Base-by-base conservation (phyloP, 2,329 filamentous ascomycete species). In the Phyllosticta citriasiana region DNA sequence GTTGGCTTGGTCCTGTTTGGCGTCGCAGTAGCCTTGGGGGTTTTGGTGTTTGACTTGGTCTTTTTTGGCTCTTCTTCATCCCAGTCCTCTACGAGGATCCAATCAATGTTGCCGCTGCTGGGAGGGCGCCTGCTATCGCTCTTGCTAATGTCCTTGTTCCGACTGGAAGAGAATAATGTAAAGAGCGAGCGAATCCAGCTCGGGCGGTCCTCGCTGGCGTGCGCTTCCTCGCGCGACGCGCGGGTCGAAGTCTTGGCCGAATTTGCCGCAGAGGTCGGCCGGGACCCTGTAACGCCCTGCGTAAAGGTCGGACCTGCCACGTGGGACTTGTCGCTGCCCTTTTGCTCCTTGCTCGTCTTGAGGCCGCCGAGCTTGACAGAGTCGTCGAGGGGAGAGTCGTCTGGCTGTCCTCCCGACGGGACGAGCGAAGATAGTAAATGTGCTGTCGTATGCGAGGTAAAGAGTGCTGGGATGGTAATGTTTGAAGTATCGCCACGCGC, bases 401-500 rank as follows among this genome's bases (percentile, higher is more conserved):
- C 82, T 55, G 85, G 79, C 59, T 83, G 83, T 66, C 62, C 67
- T 55, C 87, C 85, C 1, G 84, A 82, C 57, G 92, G 89, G 62
- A 94, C 87, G 63, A 97, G 80, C 7, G 92, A 91, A 1, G 92
- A 96, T 16, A 99, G 81, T 14, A 99, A 80, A 72, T 97, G 93
- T 1, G 94, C 94, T 0, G 93, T 97, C 0, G 91, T 97, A 67
- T 94, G 86, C 0, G 93, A 95, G 0, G 94, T 97, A 74, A 99
- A 99, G 9, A 97, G 81, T 0, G 94, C 90, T 1, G 94, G 92
- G 59, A 99, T 97, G 0, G 91, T 91, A 66, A 97, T 84, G 69
- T 97, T 96, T 35, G 92, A 95, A 3, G 93, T 96, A 71, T 97
- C 92, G 47, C 93, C 94, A 69, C 89, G 86, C n/a, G 94, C 94